Evolutionary conservation across 208 protist species (phyloP).

Genomic region (Crithidia mellificae): DNA sequence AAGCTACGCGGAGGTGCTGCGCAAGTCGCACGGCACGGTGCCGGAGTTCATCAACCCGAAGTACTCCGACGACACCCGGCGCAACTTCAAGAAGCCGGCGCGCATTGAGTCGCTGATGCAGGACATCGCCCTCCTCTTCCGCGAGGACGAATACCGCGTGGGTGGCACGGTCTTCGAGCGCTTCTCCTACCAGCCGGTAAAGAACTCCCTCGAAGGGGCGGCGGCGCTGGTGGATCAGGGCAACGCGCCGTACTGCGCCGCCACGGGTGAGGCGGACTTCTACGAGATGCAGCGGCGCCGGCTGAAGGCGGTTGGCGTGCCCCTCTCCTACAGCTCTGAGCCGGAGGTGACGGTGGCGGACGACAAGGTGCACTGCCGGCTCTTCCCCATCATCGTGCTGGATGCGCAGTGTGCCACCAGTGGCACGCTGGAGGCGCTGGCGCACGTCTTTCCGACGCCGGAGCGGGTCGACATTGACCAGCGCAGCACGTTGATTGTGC

Average conservation of each 20-base stretch:
- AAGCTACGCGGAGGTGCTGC: conserved; percentile 64
- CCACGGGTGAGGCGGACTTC: conserved; percentile 73
- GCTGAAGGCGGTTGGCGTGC: conserved; percentile 54
- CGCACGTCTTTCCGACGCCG: conserved; percentile 58
- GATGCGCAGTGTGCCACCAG: conserved; percentile 23
- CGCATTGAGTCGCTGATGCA: conserved; percentile 93
- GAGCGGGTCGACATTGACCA: conserved; percentile 49
- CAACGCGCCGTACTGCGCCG: conserved; percentile 58
- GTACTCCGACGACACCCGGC: conserved; percentile 64
- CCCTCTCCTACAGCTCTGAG: conserved; percentile 33
- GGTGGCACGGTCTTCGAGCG: conserved; percentile 76
- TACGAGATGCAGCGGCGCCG: conserved; percentile 69
- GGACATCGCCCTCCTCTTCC: conserved; percentile 75
- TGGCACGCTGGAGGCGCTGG: conserved; percentile 37
- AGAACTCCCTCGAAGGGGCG: conserved; percentile 77
- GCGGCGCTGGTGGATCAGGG: conserved; percentile 43
- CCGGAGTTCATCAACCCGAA: conserved; percentile 97
- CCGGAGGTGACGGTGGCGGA: conserved; percentile 26
- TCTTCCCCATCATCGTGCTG: conserved; percentile 60
- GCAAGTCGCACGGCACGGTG: conserved; percentile 61
- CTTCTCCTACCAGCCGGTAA: conserved; percentile 85
- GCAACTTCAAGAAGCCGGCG: conserved; percentile 74
- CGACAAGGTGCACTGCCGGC: conserved; percentile 11
- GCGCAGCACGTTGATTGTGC: conserved; percentile 71
- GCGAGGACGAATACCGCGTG: conserved; percentile 50